Evolutionary conservation across 169 alveolate species (phyloP), one percentile per base, ranked within the genome.

Genomic region (Toxoplasma gondii): DNA sequence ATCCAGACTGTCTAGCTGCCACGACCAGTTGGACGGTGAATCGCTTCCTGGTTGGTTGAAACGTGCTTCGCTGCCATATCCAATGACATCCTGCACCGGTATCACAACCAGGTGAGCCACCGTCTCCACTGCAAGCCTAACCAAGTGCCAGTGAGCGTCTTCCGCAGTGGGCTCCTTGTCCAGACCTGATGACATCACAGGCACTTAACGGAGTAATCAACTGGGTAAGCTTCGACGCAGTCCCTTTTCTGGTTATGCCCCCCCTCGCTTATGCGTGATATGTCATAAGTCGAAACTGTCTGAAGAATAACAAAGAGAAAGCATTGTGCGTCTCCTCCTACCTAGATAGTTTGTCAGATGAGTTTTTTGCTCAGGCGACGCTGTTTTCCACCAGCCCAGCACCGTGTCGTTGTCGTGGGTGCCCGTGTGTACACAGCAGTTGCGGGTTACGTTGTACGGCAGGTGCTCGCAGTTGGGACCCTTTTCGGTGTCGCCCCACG

Each of bases 371-470:
- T 74, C 91, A n/a, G 64, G 88, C 64, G 92, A 53, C 10, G 95
- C 95, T 31, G 74, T 44, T 22, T 43, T 70, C 95, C 95, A 93
- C 95, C 95, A 93, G 31, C 91, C 84, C 36, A 70, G 82, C 22
- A 91, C 44, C 70, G 95, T 93, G 27, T 92, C 92, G 64, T 93
- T 93, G 93, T 93, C 95, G 29, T 93, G 95, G 19, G 95, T 93
- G 69, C 95, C 95, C 43, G 95, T 87, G 34, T 93, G 88, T 17
- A 93, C 95, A 29, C 88, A 91, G 38, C 95, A 88, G 38, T 93
- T 92, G 31, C 93, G 86, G 49, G 95, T 88, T 53, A 87, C 91
- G 38, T 93, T 93, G 93, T 93, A 88, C 36, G 95, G 95, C 81
- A 93, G 80, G 82, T 93, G 95, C 45, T 93, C 93, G 93, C 95